Conservation (phyloP, 148 eudicot genomes). For the Rhododendron vialii region DNA sequence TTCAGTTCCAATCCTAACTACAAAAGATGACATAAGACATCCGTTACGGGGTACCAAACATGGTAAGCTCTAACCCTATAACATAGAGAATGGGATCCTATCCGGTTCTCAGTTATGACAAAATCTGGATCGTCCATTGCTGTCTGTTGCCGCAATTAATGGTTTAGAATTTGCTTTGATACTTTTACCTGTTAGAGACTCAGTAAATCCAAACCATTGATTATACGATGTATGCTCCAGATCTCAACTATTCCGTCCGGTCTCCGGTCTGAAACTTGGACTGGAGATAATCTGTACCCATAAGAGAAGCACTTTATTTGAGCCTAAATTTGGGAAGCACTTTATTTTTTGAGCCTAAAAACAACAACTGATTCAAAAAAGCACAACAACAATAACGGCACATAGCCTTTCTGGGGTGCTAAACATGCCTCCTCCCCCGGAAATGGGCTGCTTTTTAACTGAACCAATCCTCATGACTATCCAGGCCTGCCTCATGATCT, state of each 20-base stretch:
- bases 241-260: too few species aligned
- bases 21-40: background rate
- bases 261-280: too few species aligned
- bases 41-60: background rate
- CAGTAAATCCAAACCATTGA: too few species aligned
- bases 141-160: too few species aligned
- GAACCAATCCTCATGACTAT: background rate
- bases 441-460: slow-evolving; percentile 15
- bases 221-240: too few species aligned
- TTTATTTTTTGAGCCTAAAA: background rate
- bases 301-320: background rate
- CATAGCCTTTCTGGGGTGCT: slow-evolving; percentile 8
- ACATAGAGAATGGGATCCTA: background rate
- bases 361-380: background rate
- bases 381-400: background rate
- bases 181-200: too few species aligned
- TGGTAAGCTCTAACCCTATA: background rate
- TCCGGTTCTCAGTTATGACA: too few species aligned
- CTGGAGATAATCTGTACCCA: background rate
- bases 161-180: too few species aligned
- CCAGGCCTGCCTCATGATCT: background rate
- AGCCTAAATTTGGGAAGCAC: background rate
- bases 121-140: too few species aligned
- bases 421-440: slow-evolving; percentile 16
- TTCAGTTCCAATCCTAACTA: background rate